Evolutionary conservation across 1,284 basidiomycete genomes (phyloP), one percentile per base, ranked within the genome.

Genomic region (Cutaneotrichosporon mucoides): DNA sequence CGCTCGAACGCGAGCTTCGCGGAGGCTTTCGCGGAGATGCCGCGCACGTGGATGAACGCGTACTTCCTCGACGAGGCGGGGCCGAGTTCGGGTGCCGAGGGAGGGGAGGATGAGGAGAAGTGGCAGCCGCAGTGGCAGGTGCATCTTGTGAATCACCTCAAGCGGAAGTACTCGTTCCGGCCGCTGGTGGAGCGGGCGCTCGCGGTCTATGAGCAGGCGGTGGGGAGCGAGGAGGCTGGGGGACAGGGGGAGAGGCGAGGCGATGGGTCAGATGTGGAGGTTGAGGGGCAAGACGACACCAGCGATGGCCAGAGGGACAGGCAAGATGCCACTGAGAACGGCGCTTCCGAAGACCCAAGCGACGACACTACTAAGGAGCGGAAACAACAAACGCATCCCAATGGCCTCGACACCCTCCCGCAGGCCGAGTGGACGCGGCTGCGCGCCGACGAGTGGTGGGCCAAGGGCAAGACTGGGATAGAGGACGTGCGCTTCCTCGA

Each of bases 1-100:
- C 55, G 59, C 10, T 33, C 49, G 9, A 41, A 55, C 40, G 24
- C 36, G 7, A 45, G 36, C 8, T 46, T 47, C 34, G 35, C 37
- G 11, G 56, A 56, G 13, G n/a, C 16, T 12, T 57, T 60, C 49
- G 55, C 55, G 49, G 52, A 60, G 49, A 60, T 65, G n/a, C 63
- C 60, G 10, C 49, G 55, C 40, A n/a, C 40, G 6, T 65, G 63
- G 63, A 46, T 62, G 36, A 62, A 60, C 40, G 61, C 60, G 35
- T 62, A 62, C 51, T 45, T 52, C 40, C 35, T 56, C 16, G 38
- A 53, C 37, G 53, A 59, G n/a, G 36, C 41, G 8, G 45, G 43
- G 42, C 13, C 40, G 2, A 34, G 43, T n/a, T 35, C 40, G 3
- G 33, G 33, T 33, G 15, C 38, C 24, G 10, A 15, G 1, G 36